These are phyloP conservation scores for Rhodamnia argentea DNA, from an alignment of 345 rosid genomes.

Conservation along the genomic window DNA sequence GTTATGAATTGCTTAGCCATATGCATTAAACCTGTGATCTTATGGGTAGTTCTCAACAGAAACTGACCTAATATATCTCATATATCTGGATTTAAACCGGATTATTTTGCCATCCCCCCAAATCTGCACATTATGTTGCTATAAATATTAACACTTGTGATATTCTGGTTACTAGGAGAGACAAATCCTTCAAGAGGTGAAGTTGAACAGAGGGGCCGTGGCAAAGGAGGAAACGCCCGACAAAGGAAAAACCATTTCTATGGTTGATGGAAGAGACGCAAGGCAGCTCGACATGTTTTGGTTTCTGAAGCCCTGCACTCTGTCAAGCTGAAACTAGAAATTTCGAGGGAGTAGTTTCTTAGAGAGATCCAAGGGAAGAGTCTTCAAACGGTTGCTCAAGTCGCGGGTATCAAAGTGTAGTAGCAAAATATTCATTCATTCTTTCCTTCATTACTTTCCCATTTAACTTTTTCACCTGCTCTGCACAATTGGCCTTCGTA, in stretches of 20 bases:
- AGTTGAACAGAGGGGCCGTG: conserved; percentile 27
- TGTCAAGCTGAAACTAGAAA: conserved; percentile 20
- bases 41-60: not conserved
- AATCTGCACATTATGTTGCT: not conserved
- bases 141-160: not conserved
- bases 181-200: conserved; percentile 40
- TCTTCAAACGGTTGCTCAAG: not conserved
- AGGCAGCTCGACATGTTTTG: conserved; percentile 68
- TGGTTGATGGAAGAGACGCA: conserved; percentile 37
- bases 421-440: conserved; percentile 4
- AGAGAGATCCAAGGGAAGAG: not conserved
- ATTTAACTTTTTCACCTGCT: not conserved
- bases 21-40: not conserved
- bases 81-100: not conserved
- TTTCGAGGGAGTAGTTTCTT: not conserved
- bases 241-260: conserved; percentile 16
- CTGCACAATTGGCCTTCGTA: not conserved
- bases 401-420: not conserved
- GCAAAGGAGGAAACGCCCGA: conserved; percentile 18
- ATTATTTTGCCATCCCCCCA: not conserved
- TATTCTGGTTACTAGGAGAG: conserved; percentile 31
- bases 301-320: conserved; percentile 92
- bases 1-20: not conserved
- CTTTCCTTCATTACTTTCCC: conserved; percentile 5
- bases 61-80: not conserved